Evolutionary conservation across 192 early-diverging fungal species (phyloP).

Genomic region (Fimicolochytrium jonesii): DNA sequence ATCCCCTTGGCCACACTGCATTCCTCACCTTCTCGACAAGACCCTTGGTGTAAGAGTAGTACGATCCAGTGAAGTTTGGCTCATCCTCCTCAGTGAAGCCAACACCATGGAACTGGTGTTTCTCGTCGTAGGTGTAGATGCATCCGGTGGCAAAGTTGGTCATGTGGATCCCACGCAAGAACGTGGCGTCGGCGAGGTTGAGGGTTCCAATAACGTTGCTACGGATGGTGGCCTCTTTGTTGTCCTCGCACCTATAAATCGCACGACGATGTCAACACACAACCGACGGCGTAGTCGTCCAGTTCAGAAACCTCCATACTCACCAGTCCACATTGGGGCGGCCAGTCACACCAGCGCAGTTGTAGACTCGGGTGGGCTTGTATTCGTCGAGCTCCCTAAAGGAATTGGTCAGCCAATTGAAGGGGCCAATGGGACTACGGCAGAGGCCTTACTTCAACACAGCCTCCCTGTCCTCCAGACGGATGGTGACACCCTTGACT

Average conservation of each 20-base stretch:
- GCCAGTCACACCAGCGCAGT: slow-evolving; percentile 32
- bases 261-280: too few relatives aligned
- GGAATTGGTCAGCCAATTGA: too few relatives aligned
- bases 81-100: slow-evolving; percentile 21
- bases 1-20: too few relatives aligned
- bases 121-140: slow-evolving; percentile 27
- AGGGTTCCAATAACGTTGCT: slow-evolving; percentile 28
- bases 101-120: neutral
- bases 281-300: too few relatives aligned
- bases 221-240: slow-evolving; percentile 30
- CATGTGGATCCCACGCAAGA: slow-evolving; percentile 26
- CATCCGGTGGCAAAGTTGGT: slow-evolving; percentile 30
- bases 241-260: slow-evolving; percentile 35
- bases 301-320: too few relatives aligned
- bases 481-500: slow-evolving; percentile 6
- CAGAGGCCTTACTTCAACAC: slow-evolving; percentile 13
- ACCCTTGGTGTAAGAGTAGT: slow-evolving; percentile 27
- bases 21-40: slow-evolving; percentile 24
- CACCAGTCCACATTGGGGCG: slow-evolving; percentile 32
- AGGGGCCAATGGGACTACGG: too few relatives aligned
- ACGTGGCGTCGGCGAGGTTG: slow-evolving; percentile 27
- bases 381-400: slow-evolving; percentile 25
- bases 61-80: slow-evolving; percentile 25
- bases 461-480: slow-evolving; percentile 18
- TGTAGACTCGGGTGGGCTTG: slow-evolving; percentile 26